Evolutionary conservation across 495 filamentous ascomycete genomes (phyloP).

Genomic region (Aspergillus avenaceus): DNA sequence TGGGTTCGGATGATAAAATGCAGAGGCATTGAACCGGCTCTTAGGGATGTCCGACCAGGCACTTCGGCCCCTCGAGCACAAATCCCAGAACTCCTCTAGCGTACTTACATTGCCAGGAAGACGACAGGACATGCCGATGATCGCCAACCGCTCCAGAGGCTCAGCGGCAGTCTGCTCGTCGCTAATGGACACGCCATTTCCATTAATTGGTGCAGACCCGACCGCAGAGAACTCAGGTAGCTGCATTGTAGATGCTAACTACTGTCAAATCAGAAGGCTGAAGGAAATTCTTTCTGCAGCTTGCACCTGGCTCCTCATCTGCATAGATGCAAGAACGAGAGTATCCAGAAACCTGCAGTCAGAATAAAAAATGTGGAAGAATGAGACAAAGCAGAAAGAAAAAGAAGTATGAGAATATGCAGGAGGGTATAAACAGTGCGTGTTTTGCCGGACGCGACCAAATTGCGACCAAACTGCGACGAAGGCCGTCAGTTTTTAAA

Average conservation of each 20-base stretch:
- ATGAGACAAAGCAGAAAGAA: background rate
- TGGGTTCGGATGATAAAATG: background rate
- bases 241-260: background rate
- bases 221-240: background rate
- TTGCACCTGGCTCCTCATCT: background rate
- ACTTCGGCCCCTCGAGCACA: conserved; percentile 30
- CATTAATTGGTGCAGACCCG: background rate
- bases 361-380: background rate
- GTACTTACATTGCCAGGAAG: conserved; percentile 47
- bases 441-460: no score
- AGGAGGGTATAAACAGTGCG: no score
- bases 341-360: no score
- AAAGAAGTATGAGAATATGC: background rate
- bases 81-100: conserved; percentile 54
- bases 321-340: no score
- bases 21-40: background rate
- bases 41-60: conserved; percentile 18
- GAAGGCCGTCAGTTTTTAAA: no score
- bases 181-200: no score
- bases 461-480: no score
- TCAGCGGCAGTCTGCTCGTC: conserved; percentile 3
- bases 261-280: background rate
- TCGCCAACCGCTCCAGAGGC: conserved; percentile 29
- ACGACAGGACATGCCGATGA: conserved; percentile 47
- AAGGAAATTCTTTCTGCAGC: no score